These are phyloP conservation scores for Trichoderma guizhouense DNA, from an alignment of 2,329 filamentous ascomycete species.

Conservation along the genomic window DNA sequence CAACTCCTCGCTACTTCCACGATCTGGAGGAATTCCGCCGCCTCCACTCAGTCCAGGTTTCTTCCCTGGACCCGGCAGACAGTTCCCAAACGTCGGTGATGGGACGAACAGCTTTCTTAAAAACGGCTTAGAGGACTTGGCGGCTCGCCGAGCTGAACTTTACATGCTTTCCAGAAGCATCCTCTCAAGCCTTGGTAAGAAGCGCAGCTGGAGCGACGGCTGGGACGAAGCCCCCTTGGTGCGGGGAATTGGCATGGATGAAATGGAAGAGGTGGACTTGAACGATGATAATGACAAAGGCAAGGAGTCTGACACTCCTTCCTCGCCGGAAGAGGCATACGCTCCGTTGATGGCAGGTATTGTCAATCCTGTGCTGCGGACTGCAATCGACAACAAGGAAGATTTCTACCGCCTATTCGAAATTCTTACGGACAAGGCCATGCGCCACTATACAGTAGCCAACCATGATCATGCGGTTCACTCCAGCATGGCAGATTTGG, in stretches of 20 bases:
- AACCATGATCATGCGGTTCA: conserved; percentile 75
- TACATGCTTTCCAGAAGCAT: conserved; percentile 76
- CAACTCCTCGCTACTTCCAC: conserved; percentile 57
- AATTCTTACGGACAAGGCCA: conserved; percentile 76
- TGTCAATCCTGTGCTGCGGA: conserved; percentile 51
- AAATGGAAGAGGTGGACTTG: conserved; percentile 58
- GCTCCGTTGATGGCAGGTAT: conserved; percentile 34
- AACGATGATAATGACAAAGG: conserved; percentile 36
- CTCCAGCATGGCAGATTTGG: conserved; percentile 77
- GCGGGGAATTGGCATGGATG: conserved; percentile 41
- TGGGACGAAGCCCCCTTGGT: conserved; percentile 62
- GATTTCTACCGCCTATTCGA: conserved; percentile 68
- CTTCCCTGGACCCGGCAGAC: conserved; percentile 49
- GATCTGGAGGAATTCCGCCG: conserved; percentile 26
- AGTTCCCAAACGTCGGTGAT: conserved; percentile 39
- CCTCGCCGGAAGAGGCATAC: conserved; percentile 5
- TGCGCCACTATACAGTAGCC: conserved; percentile 78
- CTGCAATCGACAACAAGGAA: conserved; percentile 58
- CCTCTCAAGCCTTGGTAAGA: conserved; percentile 69
- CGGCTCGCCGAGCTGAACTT: conserved; percentile 78
- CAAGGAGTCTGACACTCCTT: conserved; percentile 24
- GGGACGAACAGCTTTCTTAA: conserved; percentile 50
- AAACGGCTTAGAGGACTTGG: conserved; percentile 73
- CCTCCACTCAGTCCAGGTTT: conserved; percentile 48
- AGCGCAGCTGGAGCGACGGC: conserved; percentile 70